Conservation (phyloP, 331 rosid species). For the Quercus phellos region DNA sequence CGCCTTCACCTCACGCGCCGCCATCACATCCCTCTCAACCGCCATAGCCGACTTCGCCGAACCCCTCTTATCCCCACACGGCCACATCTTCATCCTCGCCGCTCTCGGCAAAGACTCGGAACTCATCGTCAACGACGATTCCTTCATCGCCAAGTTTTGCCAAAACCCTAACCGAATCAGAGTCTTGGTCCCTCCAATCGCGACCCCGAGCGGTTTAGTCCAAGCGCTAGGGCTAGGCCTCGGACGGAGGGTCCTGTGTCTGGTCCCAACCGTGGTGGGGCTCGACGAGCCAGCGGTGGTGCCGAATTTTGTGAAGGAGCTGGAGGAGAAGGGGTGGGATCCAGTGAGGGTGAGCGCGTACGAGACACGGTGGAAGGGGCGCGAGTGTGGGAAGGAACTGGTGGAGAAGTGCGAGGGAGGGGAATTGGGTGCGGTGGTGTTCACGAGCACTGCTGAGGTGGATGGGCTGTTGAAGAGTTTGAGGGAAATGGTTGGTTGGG, state of each 20-base stretch:
- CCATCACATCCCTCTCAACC: conserved; percentile 41
- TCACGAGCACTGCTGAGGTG: conserved; percentile 81
- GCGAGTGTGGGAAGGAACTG: conserved; percentile 45
- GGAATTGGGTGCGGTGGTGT: conserved; percentile 50
- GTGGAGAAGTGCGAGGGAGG: conserved; percentile 38
- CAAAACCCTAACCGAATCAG: conserved; percentile 18
- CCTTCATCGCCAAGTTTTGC: conserved; percentile 32
- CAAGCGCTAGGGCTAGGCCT: conserved; percentile 43
- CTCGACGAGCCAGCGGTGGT: conserved; percentile 73
- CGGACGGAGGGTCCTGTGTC: conserved; percentile 46
- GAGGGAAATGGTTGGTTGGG: conserved; percentile 40
- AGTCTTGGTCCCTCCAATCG: conserved; percentile 46
- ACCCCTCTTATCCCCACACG: conserved; percentile 46
- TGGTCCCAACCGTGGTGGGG: conserved; percentile 50
- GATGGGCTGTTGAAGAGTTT: conserved; percentile 73
- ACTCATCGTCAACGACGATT: conserved; percentile 32
- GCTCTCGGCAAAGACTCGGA: conserved; percentile 77
- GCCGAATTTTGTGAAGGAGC: conserved; percentile 49
- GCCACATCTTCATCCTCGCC: conserved; percentile 42
- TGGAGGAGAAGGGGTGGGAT: conserved; percentile 38
- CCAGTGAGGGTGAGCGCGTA: conserved; percentile 56
- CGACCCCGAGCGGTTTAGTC: conserved; percentile 46
- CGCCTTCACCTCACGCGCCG: conserved; percentile 72
- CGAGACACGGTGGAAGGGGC: conserved; percentile 73
- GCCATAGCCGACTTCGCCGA: conserved; percentile 29